Evolutionary conservation across 169 alveolate species (phyloP).

Genomic region (Plasmodium blacklocki): DNA sequence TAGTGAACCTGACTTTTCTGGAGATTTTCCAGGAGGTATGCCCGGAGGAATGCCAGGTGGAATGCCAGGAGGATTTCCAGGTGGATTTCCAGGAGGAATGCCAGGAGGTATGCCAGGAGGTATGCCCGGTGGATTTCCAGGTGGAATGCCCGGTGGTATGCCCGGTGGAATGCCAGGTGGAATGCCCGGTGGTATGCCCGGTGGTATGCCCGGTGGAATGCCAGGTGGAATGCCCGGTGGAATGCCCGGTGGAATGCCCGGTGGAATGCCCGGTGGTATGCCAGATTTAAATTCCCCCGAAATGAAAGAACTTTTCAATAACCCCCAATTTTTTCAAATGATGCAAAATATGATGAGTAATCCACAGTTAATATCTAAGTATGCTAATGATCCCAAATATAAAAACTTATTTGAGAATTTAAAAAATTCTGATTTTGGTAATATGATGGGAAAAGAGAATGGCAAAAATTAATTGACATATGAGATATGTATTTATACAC

Average conservation of each 20-base stretch:
- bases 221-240: conserved; percentile 84
- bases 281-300: conserved; percentile 78
- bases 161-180: conserved; percentile 83
- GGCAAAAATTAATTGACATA: conserved; percentile 4
- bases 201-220: conserved; percentile 79
- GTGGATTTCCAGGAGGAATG: conserved; percentile 79
- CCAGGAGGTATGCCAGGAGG: conserved; percentile 83
- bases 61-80: conserved; percentile 79
- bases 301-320: conserved; percentile 68
- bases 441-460: conserved; percentile 52
- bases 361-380: conserved; percentile 80
- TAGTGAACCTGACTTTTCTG: conserved; percentile 74
- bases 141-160: conserved; percentile 82
- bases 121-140: conserved; percentile 77
- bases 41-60: conserved; percentile 83
- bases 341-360: conserved; percentile 85
- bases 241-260: conserved; percentile 83
- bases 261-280: conserved; percentile 84
- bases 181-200: conserved; percentile 82
- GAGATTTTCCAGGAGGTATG: conserved; percentile 78
- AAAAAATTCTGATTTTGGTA: conserved; percentile 68
- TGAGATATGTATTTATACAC: neutral
- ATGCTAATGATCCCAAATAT: conserved; percentile 81
- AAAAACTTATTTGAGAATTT: conserved; percentile 76
- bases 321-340: conserved; percentile 78